These are phyloP conservation scores for Diaporthe australafricana DNA, from an alignment of 2,329 filamentous ascomycete species.

Conservation along the genomic window DNA sequence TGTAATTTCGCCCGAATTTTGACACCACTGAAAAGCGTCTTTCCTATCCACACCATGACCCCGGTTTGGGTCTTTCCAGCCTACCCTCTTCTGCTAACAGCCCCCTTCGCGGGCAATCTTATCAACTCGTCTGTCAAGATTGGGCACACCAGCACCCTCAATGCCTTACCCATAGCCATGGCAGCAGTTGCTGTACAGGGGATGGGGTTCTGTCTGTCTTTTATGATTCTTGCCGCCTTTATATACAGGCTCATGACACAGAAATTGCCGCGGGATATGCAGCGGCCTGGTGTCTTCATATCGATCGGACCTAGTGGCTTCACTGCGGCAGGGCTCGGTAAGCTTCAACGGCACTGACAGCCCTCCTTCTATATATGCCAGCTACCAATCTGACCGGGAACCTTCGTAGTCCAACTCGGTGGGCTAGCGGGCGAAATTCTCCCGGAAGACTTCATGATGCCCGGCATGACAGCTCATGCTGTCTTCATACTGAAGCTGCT, in stretches of 20 bases:
- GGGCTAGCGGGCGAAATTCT: constrained; percentile 55
- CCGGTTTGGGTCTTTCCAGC: constrained; percentile 90
- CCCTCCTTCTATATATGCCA: not conserved
- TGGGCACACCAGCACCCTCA: constrained; percentile 46
- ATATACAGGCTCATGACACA: constrained; percentile 90
- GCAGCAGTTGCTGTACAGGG: constrained; percentile 64
- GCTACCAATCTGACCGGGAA: not conserved
- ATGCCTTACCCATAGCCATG: constrained; percentile 59
- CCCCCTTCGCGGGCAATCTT: constrained; percentile 75
- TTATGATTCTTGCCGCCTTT: constrained; percentile 88
- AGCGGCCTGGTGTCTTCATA: constrained; percentile 88
- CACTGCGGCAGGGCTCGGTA: constrained; percentile 60
- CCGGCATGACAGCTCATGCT: constrained; percentile 51
- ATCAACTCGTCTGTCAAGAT: constrained; percentile 54
- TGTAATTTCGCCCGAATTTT: not conserved
- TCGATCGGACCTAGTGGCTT: constrained; percentile 80
- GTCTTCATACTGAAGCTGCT: constrained; percentile 59
- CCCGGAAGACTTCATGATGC: constrained; percentile 52
- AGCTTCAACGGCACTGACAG: not conserved
- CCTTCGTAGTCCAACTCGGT: constrained; percentile 55
- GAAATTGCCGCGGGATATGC: constrained; percentile 80
- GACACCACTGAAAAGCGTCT: constrained; percentile 50
- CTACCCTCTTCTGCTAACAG: constrained; percentile 82
- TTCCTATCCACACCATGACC: constrained; percentile 84
- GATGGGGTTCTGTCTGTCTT: constrained; percentile 66